Percentiles rank a stretch among this genome's conserved stretches.
phyloP scores from a whole-genome alignment of 257 asterid species.

The Solanum acaule region DNA sequence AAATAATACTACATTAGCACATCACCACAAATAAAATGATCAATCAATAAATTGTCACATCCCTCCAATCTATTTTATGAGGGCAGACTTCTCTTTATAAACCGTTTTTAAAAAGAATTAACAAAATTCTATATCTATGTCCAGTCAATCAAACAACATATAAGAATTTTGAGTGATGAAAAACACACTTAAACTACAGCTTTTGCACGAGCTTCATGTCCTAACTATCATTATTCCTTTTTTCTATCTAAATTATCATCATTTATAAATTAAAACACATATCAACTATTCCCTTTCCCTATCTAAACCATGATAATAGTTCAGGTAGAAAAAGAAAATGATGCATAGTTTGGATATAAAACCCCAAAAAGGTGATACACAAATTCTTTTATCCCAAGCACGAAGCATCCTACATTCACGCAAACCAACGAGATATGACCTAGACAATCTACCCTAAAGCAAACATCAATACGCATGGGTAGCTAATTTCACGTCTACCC shows the following conservation, averaged over 20 bases:
- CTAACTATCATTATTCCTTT: not conserved
- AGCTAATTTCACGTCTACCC: not conserved
- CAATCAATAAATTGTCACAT: not conserved
- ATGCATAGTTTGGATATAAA: not conserved
- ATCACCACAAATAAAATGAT: not conserved
- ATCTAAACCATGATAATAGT: not conserved
- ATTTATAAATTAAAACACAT: not conserved
- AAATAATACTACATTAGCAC: not conserved
- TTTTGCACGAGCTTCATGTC: not conserved
- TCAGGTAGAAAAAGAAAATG: not conserved
- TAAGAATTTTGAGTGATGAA: not conserved
- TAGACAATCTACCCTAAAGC: not conserved
- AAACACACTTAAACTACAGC: not conserved
- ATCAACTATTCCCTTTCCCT: not conserved
- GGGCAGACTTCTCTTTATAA: not conserved
- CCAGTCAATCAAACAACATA: not conserved
- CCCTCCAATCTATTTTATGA: not conserved
- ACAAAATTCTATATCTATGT: not conserved
- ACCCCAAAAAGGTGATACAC: not conserved
- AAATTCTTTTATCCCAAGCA: no score
- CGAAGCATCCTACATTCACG: not conserved
- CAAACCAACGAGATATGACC: not conserved
- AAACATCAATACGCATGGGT: not conserved
- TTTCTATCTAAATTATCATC: not conserved
- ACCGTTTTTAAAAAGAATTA: not conserved